Percentiles rank a stretch among this genome's conserved stretches.
Evolutionary conservation across 2,329 filamentous ascomycete species (phyloP).

Genomic region (Drechslera avenae): DNA sequence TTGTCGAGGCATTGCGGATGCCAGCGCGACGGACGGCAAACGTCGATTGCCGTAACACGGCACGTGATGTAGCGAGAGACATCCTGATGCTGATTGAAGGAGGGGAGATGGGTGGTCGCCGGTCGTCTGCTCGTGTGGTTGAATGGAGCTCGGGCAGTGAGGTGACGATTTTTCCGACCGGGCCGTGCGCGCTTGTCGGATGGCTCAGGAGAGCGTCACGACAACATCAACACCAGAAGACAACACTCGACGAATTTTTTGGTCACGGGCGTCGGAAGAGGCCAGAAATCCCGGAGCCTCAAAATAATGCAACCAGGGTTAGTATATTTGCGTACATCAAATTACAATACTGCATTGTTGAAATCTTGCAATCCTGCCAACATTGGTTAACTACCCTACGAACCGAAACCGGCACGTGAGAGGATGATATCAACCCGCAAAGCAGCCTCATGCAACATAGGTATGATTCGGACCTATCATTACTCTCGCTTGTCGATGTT

Average conservation of each 20-base stretch:
- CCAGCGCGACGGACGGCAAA: slow-evolving; percentile 50
- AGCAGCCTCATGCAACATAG: background rate
- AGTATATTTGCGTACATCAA: too few species aligned
- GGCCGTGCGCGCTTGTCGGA: slow-evolving; percentile 20
- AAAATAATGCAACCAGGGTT: too few species aligned
- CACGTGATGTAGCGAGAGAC: slow-evolving; percentile 55
- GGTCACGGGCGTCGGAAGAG: too few species aligned
- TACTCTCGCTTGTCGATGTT: background rate
- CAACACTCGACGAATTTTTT: background rate
- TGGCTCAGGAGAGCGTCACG: slow-evolving; percentile 16
- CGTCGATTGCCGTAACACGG: slow-evolving; percentile 53
- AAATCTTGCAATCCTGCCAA: too few species aligned
- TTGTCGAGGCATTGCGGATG: slow-evolving; percentile 57
- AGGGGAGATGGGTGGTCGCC: slow-evolving; percentile 27
- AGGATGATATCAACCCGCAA: too few species aligned
- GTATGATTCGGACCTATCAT: background rate
- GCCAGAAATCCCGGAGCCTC: too few species aligned
- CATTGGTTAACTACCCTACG: too few species aligned
- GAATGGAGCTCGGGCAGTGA: slow-evolving; percentile 22
- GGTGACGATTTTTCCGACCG: slow-evolving; percentile 28
- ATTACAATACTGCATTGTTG: too few species aligned
- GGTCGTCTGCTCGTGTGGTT: slow-evolving; percentile 18
- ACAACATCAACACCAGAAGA: slow-evolving; percentile 5
- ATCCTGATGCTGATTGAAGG: slow-evolving; percentile 45
- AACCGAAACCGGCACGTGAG: too few species aligned